Evolutionary conservation across 2,329 filamentous ascomycete species (phyloP), one percentile per base, ranked within the genome.

Genomic region (Colletotrichum graminicola): DNA sequence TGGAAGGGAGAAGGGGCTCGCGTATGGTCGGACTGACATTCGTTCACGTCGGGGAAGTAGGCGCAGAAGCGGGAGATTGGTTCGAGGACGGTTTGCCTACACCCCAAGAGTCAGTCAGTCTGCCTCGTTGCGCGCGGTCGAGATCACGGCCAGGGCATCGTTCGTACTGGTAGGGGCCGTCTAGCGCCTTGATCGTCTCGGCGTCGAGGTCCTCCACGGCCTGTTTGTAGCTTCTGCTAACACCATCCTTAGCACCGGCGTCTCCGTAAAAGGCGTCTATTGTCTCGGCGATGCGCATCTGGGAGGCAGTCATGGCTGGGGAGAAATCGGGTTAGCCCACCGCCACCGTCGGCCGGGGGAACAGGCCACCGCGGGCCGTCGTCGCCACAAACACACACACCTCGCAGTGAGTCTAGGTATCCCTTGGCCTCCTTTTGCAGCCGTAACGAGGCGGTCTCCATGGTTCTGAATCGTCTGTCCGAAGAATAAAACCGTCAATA

Each of bases 261-360:
- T 99, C 96, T 67, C 96, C 96, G 84, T 99, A 99, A 83, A 99
- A 99, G 51, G 96, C 96, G 84, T 99, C 96, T 82, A 99, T 99
- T 26, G 96, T 99, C 83, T 99, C 96, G 75, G 96, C 96, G 81
- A 99, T 98, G 79, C 95, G 92, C 95, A 99, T 98, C 84, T 99
- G 96, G 65, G 95, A 98, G 63, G 96, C 95, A 21, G 96, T 99
- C 96, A 99, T 99, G 76, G 96, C 95, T 94, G 75, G 32, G 29
- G 5, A 21, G 5, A 26, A 11, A 32, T 23, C 49, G 16, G 21
- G 64, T 62, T 34, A 66, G 52, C 55, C 62, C 75, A 67, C 78
- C 71, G 34, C 66, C 12, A 43, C 16, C 2, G n/a, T 59, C 41
- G 45, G n/a, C 16, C 21, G n/a, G 39, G 39, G 2, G 21, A 55